phyloP scores from a whole-genome alignment of 2,329 filamentous ascomycete genomes.

The Periglandula ipomoeae region DNA sequence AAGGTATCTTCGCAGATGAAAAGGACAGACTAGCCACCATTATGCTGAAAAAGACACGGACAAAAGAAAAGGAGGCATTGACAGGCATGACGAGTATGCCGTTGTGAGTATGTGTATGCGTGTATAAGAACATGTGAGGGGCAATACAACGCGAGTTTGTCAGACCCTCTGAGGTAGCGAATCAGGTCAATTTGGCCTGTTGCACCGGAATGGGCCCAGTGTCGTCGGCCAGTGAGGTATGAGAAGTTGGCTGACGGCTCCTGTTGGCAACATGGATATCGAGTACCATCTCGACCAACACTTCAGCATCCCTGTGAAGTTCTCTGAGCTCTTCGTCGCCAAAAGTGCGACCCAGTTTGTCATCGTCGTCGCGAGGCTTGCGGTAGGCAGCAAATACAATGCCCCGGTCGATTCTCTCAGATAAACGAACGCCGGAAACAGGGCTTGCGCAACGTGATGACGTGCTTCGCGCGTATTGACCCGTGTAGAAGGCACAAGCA shows the following conservation, averaged over 20 bases:
- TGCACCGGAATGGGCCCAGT: slow-evolving; percentile 29
- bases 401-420: slow-evolving; percentile 33
- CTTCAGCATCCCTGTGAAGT: slow-evolving; percentile 40
- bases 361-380: slow-evolving; percentile 31
- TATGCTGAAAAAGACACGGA: not conserved
- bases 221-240: slow-evolving; percentile 22
- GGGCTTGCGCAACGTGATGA: slow-evolving; percentile 18
- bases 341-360: slow-evolving; percentile 24
- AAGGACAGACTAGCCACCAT: not conserved
- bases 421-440: slow-evolving; percentile 15
- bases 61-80: not conserved
- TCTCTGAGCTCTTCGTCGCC: slow-evolving; percentile 32
- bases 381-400: slow-evolving; percentile 49
- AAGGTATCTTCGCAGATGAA: slow-evolving; percentile 22
- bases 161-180: not conserved
- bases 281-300: slow-evolving; percentile 42
- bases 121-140: not conserved
- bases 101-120: slow-evolving; percentile 8
- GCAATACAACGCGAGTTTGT: not conserved
- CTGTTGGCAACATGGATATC: slow-evolving; percentile 36
- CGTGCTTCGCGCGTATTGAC: slow-evolving; percentile 22
- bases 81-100: too few relatives aligned
- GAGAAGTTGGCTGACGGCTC: slow-evolving; percentile 20
- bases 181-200: slow-evolving; percentile 9
- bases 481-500: slow-evolving; percentile 43